A percentile compares a stretch with the other conserved stretches of the same genome.
Evolutionary conservation across 768 basidiomycete species (phyloP).

Genomic region (Termitomyces sp.): DNA sequence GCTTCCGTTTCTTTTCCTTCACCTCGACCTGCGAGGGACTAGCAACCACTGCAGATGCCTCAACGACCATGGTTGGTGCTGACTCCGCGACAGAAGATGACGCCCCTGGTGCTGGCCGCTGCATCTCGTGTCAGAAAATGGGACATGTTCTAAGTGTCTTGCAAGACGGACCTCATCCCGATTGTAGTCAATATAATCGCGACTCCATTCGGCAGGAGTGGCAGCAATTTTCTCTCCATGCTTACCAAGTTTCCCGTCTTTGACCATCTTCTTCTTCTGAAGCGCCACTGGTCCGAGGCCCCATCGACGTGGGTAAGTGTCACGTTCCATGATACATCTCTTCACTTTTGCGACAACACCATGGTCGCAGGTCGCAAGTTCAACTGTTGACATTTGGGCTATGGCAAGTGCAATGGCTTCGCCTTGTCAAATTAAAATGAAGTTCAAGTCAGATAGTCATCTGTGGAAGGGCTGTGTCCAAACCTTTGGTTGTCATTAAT

Average conservation of each 20-base stretch:
- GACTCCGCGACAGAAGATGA: conserved; percentile 21
- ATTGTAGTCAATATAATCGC: conserved; percentile 91
- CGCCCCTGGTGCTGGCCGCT: conserved; percentile 31
- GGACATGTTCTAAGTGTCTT: conserved; percentile 1
- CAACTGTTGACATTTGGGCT: conserved; percentile 98
- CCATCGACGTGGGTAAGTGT: conserved; percentile 97
- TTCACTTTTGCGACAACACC: conserved; percentile 99
- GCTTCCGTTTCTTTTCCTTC: conserved; percentile 84
- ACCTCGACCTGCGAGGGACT: conserved; percentile 40
- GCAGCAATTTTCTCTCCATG: conserved; percentile 85
- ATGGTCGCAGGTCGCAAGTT: conserved; percentile 96
- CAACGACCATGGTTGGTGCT: conserved; percentile 15
- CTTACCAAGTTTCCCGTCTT: conserved; percentile 95
- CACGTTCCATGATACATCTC: conserved; percentile 98
- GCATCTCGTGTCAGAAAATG: conserved; percentile 7
- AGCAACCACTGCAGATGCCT: conserved; percentile 16
- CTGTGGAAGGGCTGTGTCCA: not conserved
- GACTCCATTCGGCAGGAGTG: conserved; percentile 88
- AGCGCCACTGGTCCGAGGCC: conserved; percentile 96
- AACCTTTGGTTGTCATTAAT: conserved; percentile 97
- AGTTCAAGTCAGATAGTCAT: not conserved
- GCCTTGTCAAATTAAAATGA: conserved; percentile 33
- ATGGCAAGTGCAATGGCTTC: conserved; percentile 94
- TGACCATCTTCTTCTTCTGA: conserved; percentile 97
- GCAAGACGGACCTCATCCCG: conserved; percentile 42